Conservation (phyloP, 129 eudicot genomes). For the Lonicera japonica region DNA sequence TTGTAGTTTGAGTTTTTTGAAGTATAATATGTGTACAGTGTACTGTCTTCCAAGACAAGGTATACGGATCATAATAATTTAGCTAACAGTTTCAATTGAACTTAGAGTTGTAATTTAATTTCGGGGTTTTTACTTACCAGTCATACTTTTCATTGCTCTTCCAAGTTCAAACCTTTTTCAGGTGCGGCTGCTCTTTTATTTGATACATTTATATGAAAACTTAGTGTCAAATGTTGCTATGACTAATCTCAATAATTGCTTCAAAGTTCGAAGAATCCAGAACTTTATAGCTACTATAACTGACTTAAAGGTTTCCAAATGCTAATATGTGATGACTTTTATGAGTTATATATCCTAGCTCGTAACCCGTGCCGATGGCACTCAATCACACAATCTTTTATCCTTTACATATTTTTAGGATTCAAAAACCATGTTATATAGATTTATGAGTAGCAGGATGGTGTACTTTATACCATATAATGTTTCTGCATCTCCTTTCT, state of each 20-base stretch:
- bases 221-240: neutral
- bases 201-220: neutral
- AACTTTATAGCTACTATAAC: neutral
- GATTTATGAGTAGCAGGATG: too few species aligned
- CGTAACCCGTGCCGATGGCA: too few species aligned
- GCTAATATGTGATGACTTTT: too few species aligned
- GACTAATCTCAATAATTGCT: neutral
- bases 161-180: neutral
- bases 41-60: neutral
- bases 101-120: neutral
- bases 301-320: neutral
- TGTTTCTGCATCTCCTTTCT: too few species aligned
- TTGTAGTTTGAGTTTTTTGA: neutral
- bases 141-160: slow-evolving; percentile 4
- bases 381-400: too few species aligned
- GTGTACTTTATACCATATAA: too few species aligned
- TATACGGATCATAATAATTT: neutral
- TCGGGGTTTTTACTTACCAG: neutral
- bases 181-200: neutral
- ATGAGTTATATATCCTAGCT: too few species aligned
- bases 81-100: neutral
- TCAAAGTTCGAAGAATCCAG: neutral
- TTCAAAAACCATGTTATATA: too few species aligned
- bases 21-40: neutral
- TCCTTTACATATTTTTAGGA: too few species aligned